phyloP scores from a whole-genome alignment of 331 rosid genomes.

The Stylosanthes scabra region DNA sequence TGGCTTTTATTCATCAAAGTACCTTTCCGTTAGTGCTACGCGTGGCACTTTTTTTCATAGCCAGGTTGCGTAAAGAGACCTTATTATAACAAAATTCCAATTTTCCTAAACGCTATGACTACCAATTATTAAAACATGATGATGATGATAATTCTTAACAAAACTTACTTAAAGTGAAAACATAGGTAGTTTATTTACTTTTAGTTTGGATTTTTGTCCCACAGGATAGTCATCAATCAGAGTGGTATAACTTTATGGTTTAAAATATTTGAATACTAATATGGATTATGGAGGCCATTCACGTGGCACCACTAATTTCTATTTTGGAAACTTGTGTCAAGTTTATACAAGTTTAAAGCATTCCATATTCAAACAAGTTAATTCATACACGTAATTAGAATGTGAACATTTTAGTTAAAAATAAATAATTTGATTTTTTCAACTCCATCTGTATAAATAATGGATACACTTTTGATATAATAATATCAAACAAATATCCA shows the following conservation, averaged over 20 bases:
- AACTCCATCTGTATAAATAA: not conserved
- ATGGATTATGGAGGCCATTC: not conserved
- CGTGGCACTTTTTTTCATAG: conserved; percentile 42
- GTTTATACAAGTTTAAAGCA: no score
- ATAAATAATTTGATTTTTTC: not conserved
- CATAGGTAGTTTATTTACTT: not conserved
- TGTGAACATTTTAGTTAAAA: no score
- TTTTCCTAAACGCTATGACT: not conserved
- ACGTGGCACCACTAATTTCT: not conserved
- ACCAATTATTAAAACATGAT: not conserved
- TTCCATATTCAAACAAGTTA: no score
- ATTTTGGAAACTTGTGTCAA: no score
- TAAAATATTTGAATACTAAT: not conserved
- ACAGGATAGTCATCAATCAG: not conserved
- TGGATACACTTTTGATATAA: not conserved
- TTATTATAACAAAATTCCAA: not conserved
- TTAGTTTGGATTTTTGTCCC: not conserved
- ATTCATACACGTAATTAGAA: no score
- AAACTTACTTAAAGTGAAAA: not conserved
- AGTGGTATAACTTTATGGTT: not conserved
- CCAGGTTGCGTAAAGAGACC: conserved; percentile 23
- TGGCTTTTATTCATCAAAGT: not conserved
- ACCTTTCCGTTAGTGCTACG: conserved; percentile 38
- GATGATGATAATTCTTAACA: not conserved
- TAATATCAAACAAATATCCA: no score